Conservation (phyloP, 805 yeast genomes). For the Ogataea degrootiae region DNA sequence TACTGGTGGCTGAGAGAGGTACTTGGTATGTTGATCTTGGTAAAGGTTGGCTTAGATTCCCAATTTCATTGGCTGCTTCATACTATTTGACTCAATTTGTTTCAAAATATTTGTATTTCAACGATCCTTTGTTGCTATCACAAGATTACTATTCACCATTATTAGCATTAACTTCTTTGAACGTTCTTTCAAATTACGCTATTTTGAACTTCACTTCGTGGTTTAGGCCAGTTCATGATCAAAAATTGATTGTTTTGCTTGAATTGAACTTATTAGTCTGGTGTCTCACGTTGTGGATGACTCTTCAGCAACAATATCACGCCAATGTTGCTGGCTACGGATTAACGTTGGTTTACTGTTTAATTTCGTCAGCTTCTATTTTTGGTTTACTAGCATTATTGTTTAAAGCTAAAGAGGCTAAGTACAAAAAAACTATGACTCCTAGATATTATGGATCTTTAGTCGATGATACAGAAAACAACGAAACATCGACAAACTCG, state of each 20-base stretch:
- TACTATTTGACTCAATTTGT: conserved; percentile 31
- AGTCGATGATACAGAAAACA: conserved; percentile 8
- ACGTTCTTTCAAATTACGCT: conserved; percentile 51
- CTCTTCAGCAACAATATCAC: conserved; percentile 42
- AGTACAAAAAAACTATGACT: conserved; percentile 14
- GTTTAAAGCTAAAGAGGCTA: conserved; percentile 24
- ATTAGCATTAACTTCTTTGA: conserved; percentile 41
- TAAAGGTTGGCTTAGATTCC: conserved; percentile 51
- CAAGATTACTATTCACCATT: conserved; percentile 46
- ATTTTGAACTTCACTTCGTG: conserved; percentile 43
- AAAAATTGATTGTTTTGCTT: conserved; percentile 51
- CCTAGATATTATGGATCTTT: conserved; percentile 20
- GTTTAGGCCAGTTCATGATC: conserved; percentile 50
- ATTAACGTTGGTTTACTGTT: conserved; percentile 40
- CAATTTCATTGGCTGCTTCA: conserved; percentile 50
- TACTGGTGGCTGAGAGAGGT: conserved; percentile 41
- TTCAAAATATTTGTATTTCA: conserved; percentile 35
- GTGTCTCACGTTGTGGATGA: conserved; percentile 47
- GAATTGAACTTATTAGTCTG: conserved; percentile 56
- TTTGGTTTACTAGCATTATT: conserved; percentile 51
- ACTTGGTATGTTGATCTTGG: conserved; percentile 42
- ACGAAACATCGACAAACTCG: background rate
- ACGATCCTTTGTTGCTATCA: conserved; percentile 49
- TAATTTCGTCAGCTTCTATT: conserved; percentile 43
- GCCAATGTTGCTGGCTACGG: conserved; percentile 53